Evolutionary conservation across 2,329 filamentous ascomycete species (phyloP).

Genomic region (Eutypella sp.): DNA sequence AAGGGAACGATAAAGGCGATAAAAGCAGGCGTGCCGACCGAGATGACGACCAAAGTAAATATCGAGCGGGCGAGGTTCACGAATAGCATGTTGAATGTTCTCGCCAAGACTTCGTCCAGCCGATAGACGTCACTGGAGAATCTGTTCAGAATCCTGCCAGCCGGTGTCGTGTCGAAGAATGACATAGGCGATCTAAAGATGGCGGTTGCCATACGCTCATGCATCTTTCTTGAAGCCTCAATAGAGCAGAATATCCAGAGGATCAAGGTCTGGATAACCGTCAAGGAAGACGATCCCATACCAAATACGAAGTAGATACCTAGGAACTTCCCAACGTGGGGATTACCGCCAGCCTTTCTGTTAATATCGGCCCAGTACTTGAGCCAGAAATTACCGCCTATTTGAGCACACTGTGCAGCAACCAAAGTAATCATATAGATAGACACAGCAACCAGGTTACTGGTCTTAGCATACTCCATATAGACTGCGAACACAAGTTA

Average conservation of each 20-base stretch:
- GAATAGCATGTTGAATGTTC: slow-evolving; percentile 97
- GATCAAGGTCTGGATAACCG: slow-evolving; percentile 87
- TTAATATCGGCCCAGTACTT: slow-evolving; percentile 89
- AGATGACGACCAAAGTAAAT: slow-evolving; percentile 86
- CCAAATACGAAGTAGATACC: slow-evolving; percentile 95
- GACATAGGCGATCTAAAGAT: slow-evolving; percentile 98
- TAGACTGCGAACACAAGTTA: slow-evolving; percentile 55
- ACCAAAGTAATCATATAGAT: slow-evolving; percentile 76
- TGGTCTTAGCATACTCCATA: slow-evolving; percentile 88
- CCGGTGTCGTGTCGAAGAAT: slow-evolving; percentile 96
- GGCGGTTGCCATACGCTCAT: slow-evolving; percentile 94
- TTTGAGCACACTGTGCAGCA: slow-evolving; percentile 73
- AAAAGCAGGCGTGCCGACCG: slow-evolving; percentile 75
- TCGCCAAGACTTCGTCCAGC: slow-evolving; percentile 88
- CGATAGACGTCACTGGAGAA: slow-evolving; percentile 86
- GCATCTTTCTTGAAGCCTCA: slow-evolving; percentile 93
- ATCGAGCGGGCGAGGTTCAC: slow-evolving; percentile 67
- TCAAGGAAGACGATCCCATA: slow-evolving; percentile 76
- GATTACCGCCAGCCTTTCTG: slow-evolving; percentile 60
- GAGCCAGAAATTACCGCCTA: slow-evolving; percentile 88
- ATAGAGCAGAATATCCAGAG: slow-evolving; percentile 99
- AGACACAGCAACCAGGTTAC: slow-evolving; percentile 77
- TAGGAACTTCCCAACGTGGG: slow-evolving; percentile 80
- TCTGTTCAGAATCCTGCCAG: slow-evolving; percentile 91
- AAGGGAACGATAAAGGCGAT: slow-evolving; percentile 76